phyloP scores from a whole-genome alignment of 1,284 basidiomycete genomes.

The Pseudozyma sp. region DNA sequence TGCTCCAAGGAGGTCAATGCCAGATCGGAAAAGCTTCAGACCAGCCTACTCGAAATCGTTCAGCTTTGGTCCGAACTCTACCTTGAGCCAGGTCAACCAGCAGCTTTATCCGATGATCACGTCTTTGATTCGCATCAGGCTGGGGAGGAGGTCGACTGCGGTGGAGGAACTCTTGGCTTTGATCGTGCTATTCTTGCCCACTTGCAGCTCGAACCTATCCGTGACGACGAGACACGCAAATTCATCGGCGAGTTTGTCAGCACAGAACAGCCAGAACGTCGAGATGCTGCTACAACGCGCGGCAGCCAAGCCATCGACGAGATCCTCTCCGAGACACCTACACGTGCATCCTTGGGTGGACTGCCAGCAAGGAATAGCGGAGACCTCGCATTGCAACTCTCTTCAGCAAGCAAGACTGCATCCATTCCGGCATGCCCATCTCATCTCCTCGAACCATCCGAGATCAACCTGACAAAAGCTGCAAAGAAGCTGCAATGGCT shows the following conservation, averaged over 20 bases:
- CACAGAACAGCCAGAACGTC: slow-evolving; percentile 31
- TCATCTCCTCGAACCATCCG: slow-evolving; percentile 47
- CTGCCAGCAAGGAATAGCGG: slow-evolving; percentile 31
- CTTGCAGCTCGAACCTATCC: slow-evolving; percentile 52
- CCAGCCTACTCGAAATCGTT: slow-evolving; percentile 54
- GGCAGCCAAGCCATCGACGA: slow-evolving; percentile 29
- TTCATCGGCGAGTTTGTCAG: slow-evolving; percentile 56
- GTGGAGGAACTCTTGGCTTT: slow-evolving; percentile 39
- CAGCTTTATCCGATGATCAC: slow-evolving; percentile 31
- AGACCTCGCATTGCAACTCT: slow-evolving; percentile 34
- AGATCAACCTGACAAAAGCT: slow-evolving; percentile 38
- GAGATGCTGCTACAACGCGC: slow-evolving; percentile 9
- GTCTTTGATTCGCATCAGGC: slow-evolving; percentile 26
- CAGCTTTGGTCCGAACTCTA: slow-evolving; percentile 65
- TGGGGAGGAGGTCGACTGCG: slow-evolving; percentile 31
- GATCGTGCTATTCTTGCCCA: slow-evolving; percentile 57
- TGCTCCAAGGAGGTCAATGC: slow-evolving; percentile 55
- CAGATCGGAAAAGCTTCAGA: slow-evolving; percentile 51
- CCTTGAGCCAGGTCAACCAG: slow-evolving; percentile 45
- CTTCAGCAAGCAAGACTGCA: slow-evolving; percentile 28
- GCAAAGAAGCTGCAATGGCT: slow-evolving; percentile 43
- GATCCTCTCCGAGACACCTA: slow-evolving; percentile 43
- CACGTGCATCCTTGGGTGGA: slow-evolving; percentile 41
- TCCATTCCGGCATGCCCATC: slow-evolving; percentile 22
- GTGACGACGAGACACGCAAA: slow-evolving; percentile 32